Base-by-base conservation (phyloP, 2,329 filamentous ascomycete species). In the Microcera coccophila region DNA sequence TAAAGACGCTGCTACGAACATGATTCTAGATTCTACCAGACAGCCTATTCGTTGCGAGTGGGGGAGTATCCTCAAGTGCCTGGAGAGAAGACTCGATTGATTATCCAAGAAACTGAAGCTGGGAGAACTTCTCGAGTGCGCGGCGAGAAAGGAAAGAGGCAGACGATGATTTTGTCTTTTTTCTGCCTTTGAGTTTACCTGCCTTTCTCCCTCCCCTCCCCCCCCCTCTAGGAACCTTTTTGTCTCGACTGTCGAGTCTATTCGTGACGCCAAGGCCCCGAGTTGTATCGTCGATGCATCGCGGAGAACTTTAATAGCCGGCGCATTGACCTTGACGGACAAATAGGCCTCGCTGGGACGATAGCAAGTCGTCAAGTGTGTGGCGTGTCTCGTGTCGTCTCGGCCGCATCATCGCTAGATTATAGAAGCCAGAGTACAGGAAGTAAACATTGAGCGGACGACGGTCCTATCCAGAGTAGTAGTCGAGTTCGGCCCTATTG, bases 251-350 rank as follows among this genome's bases (percentile, higher is more conserved):
- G 28, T 33, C 37, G 49, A 45, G 39, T 43, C 49, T 50, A 48
- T 44, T 46, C 45, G 24, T 47, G 45, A 35, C 41, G 37, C 46
- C 47, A 45, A 56, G 42, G 22, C 20, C 24, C 36, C 22, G 42
- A 14, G 35, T 39, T 33, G 22, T 40, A 10, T 39, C 36, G 22
- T 48, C 33, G 16, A 33, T 18, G 12, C 19, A 32, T 20, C 29
- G 38, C 33, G 16, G 29, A 21, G 41, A 36, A 46, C 44, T 39
- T 37, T 39, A 39, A 46, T 46, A 39, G 44, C 36, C 39, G 17
- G 33, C 42, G 26, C 33, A 39, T 54, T 51, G 20, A 44, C 49
- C 51, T 52, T 48, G 56, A 59, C 53, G 47, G 55, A 40, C 50
- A n/a, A n/a, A n/a, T n/a, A n/a, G n/a, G n/a, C n/a, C n/a, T n/a